Base-by-base conservation (phyloP, 306 rosid species). In the Gynostemma pentaphyllum region DNA sequence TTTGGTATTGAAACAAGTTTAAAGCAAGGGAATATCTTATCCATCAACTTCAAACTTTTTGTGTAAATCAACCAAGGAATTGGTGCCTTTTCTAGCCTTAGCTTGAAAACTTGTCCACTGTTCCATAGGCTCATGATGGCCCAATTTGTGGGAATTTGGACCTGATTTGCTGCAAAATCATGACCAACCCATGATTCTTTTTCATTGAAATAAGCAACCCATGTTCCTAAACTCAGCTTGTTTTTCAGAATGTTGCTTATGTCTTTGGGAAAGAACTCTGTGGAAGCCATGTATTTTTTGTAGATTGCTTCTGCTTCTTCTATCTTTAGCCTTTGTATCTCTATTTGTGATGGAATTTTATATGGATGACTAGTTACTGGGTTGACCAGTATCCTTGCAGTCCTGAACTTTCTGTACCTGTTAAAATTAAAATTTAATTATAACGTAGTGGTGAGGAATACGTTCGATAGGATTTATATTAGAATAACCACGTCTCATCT, bases 71-170 rank as follows among this genome's bases (percentile, higher is more conserved):
- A 62, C 77, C 92, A 87, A 56, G 83, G 68, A 14, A 86, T 62
- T 13, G 96, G 91, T 22, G 85, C 92, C 74, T 88, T 82, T 61
- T 83, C 89, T 15, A 92, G 53, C 78, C 88, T 80, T n/a, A 88
- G 51, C 71, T 80, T 86, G 69, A 88, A 88, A 2, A 88, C 30
- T 6, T 86, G 78, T 19, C 94, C 90, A 48, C 94, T 83, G 36
- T 92, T 88, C 98, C 96, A 92, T 7, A 92, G 90, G 62, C 98
- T 92, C 24, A 86, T 73, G 79, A 91, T 76, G 11, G 96, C 98
- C 96, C 96, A 92, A 62, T 76, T 82, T 3, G 53, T 51, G 2
- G 88, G 95, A 9, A 71, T 24, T 50, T 63, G 68, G 29, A 75
- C 78, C 18, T 59, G 15, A 13, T 18, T 37, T 16, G 64, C 57